Conservation (phyloP, 495 filamentous ascomycete genomes). For the Aspergillus olivimuriae region DNA sequence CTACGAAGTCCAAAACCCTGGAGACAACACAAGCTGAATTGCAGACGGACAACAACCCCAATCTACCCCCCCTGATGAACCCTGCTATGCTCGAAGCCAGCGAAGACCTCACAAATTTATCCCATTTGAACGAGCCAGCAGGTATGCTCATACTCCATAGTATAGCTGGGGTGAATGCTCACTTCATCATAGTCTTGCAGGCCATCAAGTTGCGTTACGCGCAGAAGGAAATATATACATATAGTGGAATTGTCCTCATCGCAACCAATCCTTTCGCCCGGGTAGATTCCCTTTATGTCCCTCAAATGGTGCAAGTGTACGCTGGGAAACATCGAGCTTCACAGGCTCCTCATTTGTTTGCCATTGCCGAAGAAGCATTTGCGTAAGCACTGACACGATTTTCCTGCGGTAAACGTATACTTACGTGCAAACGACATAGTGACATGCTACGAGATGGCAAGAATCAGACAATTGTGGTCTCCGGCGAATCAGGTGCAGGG, state of each 20-base stretch:
- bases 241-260: slow-evolving; percentile 97
- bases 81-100: slow-evolving; percentile 97
- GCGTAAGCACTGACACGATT: slow-evolving; percentile 53
- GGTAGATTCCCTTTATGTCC: slow-evolving; percentile 97
- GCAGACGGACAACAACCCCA: slow-evolving; percentile 62
- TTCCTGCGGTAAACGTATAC: slow-evolving; percentile 2
- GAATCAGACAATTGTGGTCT: slow-evolving; percentile 98
- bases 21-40: slow-evolving; percentile 76
- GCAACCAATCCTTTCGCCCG: slow-evolving; percentile 97
- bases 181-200: slow-evolving; percentile 72
- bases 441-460: slow-evolving; percentile 95
- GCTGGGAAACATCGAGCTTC: slow-evolving; percentile 94
- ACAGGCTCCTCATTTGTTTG: slow-evolving; percentile 96
- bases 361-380: slow-evolving; percentile 98
- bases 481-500: slow-evolving; percentile 95
- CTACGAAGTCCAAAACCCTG: slow-evolving; percentile 62
- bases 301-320: slow-evolving; percentile 98
- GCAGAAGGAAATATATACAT: slow-evolving; percentile 99
- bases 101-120: slow-evolving; percentile 95
- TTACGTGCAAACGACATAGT: slow-evolving; percentile 34
- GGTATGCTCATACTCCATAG: slow-evolving; percentile 53
- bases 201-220: slow-evolving; percentile 96
- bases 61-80: slow-evolving; percentile 92
- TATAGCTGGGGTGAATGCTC: neutral
- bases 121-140: slow-evolving; percentile 96